A percentile compares a stretch with the other conserved stretches of the same genome.
phyloP scores from a whole-genome alignment of 2,329 filamentous ascomycete species.

The Cladobotryum mycophilum region DNA sequence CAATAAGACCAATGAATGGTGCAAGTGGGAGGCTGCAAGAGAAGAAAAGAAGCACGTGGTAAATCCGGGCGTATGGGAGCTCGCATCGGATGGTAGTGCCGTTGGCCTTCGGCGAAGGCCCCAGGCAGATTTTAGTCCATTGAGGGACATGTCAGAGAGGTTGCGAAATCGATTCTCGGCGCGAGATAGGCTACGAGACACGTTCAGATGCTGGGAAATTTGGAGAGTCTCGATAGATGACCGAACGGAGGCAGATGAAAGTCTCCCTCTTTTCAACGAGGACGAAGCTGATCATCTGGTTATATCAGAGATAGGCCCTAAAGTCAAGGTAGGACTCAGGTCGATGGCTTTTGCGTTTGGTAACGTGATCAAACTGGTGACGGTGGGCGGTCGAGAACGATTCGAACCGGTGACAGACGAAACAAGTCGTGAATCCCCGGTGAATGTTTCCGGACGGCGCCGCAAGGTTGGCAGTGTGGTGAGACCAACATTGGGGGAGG shows the following conservation, averaged over 20 bases:
- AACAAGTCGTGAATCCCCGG: slow-evolving; percentile 23
- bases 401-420: slow-evolving; percentile 43
- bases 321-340: slow-evolving; percentile 53
- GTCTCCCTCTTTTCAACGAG: slow-evolving; percentile 36
- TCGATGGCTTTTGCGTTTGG: slow-evolving; percentile 67
- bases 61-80: slow-evolving; percentile 61
- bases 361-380: slow-evolving; percentile 65
- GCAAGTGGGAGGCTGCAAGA: slow-evolving; percentile 45
- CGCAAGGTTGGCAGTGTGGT: slow-evolving; percentile 24
- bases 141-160: slow-evolving; percentile 15
- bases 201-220: slow-evolving; percentile 43
- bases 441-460: slow-evolving; percentile 34
- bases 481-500: slow-evolving; percentile 14
- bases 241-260: slow-evolving; percentile 39
- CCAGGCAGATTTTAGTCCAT: slow-evolving; percentile 13
- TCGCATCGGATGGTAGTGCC: slow-evolving; percentile 53
- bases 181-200: slow-evolving; percentile 17
- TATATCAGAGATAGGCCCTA: slow-evolving; percentile 59
- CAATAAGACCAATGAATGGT: slow-evolving; percentile 38
- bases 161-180: slow-evolving; percentile 25
- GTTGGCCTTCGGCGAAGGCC: slow-evolving; percentile 53
- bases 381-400: slow-evolving; percentile 54
- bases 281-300: slow-evolving; percentile 50
- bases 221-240: slow-evolving; percentile 47
- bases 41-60: slow-evolving; percentile 47